Conservation (phyloP, 2,329 filamentous ascomycete genomes). For the Pseudogymnoascus sp. region DNA sequence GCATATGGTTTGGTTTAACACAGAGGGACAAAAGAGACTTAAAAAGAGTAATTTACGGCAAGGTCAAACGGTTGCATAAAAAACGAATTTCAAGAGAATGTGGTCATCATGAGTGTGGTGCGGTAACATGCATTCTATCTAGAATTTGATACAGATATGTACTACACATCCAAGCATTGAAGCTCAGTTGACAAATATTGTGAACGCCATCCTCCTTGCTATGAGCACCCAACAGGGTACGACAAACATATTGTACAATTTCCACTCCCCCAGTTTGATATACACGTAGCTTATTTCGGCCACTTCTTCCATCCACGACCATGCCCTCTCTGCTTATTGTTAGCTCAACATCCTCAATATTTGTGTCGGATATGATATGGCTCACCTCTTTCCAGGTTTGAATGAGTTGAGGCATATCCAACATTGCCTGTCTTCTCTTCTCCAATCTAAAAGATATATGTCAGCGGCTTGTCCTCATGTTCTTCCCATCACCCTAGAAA, state of each 20-base stretch:
- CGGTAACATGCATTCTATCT: conserved; percentile 11
- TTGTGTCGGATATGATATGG: conserved; percentile 17
- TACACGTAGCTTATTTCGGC: conserved; percentile 43
- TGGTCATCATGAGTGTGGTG: background rate
- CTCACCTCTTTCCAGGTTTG: conserved; percentile 86
- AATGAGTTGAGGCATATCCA: conserved; percentile 90
- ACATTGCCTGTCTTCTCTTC: conserved; percentile 83
- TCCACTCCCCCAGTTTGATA: background rate
- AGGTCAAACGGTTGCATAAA: background rate
- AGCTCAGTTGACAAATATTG: conserved; percentile 10
- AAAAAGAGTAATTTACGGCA: background rate
- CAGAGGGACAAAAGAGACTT: background rate
- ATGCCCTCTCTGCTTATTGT: conserved; percentile 54
- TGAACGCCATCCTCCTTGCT: conserved; percentile 13
- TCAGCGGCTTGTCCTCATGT: conserved; percentile 1
- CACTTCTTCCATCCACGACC: conserved; percentile 70
- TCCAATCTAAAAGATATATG: conserved; percentile 57
- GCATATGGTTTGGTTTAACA: background rate
- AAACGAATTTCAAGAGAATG: background rate
- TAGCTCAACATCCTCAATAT: conserved; percentile 28
- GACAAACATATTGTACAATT: conserved; percentile 10
- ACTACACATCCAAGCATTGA: conserved; percentile 10
- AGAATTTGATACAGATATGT: conserved; percentile 1
- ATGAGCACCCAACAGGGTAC: conserved; percentile 6
- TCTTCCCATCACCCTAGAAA: background rate